Evolutionary conservation across 768 basidiomycete species (phyloP), one percentile per base, ranked within the genome.

Genomic region (Leccinum subgranulosum): DNA sequence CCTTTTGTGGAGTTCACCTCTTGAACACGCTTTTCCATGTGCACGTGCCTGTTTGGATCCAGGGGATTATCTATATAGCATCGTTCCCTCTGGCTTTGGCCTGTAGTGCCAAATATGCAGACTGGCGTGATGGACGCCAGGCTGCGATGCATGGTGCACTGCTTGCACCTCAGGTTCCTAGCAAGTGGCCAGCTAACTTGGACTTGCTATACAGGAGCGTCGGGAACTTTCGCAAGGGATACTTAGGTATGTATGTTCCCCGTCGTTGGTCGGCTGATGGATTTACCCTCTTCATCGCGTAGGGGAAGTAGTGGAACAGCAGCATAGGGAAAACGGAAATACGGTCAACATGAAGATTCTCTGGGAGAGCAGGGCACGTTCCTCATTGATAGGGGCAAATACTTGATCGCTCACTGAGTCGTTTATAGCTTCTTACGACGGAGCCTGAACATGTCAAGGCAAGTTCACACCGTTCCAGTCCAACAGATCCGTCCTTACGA

Each of bases 371-470:
- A 66, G 73, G 67, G 79, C 74, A 54, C n/a, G 73, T 65, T 15
- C 45, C 15, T 31, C 10, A n/a, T 52, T 31, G 50, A 53, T 60
- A 43, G 53, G n/a, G 46, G 33, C 41, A 28, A 45, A n/a, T 36
- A 36, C 6, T 21, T n/a, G 31, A 33, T 59, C 29, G 31, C 36
- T 50, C 33, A 46, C 27, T 23, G 33, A 6, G 33, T 34, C 6
- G 33, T 36, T 21, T 28, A 8, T 54, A 81, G 79, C 64, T 81
- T 52, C 62, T 81, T 11, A 82, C 81, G 1, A 60, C 63, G 8
- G 81, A 83, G 54, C 82, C 82, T 4, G 79, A 79, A 41, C 70
- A 81, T 48, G 73, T 81, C 67, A 81, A 77, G 68, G 75, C 66
- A 52, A 55, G 60, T 33, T 19, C 25, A 17, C 17, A 17, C 12